These are phyloP conservation scores for Aechmea fasciata DNA, from an alignment of 176 grass and related monocot genomes.

Conservation along the genomic window DNA sequence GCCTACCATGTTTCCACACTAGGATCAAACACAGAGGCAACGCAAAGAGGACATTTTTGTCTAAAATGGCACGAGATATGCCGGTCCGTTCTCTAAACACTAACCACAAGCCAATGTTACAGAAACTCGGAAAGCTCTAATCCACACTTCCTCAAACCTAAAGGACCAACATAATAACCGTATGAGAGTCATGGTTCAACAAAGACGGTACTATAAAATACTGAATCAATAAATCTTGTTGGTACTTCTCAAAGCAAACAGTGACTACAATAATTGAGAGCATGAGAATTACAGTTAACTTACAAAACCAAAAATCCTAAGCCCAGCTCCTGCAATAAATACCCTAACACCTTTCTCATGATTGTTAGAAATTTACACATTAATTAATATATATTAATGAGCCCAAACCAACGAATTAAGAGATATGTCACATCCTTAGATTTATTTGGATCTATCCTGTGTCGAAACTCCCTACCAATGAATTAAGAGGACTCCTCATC, in stretches of 20 bases:
- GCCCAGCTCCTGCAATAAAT: not conserved
- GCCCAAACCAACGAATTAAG: not conserved
- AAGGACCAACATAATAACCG: not conserved
- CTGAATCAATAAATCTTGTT: too few relatives aligned
- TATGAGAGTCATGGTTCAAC: not conserved
- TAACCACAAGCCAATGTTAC: not conserved
- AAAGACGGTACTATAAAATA: not conserved
- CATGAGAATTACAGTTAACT: too few relatives aligned
- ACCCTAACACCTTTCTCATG: not conserved
- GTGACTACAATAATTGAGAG: too few relatives aligned
- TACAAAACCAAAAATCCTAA: not conserved
- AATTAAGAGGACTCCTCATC: too few relatives aligned
- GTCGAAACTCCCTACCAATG: too few relatives aligned
- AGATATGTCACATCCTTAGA: too few relatives aligned
- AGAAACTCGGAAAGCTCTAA: not conserved
- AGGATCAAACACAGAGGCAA: too few relatives aligned
- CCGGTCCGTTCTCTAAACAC: not conserved
- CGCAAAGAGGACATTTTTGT: too few relatives aligned
- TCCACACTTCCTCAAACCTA: not conserved
- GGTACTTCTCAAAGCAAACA: too few relatives aligned
- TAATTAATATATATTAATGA: not conserved
- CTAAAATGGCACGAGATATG: too few relatives aligned
- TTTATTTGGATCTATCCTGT: too few relatives aligned
- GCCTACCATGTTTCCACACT: too few relatives aligned
- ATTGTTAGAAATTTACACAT: not conserved